Conservation (phyloP, 1,139 yeast genomes). For the Candida albicans region DNA sequence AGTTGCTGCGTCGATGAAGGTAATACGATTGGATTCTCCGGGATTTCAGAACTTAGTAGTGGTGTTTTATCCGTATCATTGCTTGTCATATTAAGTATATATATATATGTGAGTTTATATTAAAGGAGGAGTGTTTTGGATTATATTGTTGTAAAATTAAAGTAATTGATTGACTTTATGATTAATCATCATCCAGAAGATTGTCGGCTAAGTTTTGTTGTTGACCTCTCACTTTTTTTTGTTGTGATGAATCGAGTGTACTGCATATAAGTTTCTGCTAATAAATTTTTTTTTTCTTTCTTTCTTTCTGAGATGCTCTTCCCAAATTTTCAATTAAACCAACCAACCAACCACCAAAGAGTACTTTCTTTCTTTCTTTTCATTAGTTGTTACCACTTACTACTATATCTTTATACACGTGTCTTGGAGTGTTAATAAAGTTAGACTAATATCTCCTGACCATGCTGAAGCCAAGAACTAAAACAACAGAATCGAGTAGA, state of each 20-base stretch:
- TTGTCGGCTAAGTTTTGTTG: neutral
- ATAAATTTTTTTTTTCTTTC: neutral
- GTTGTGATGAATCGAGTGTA: neutral
- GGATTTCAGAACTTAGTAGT: conserved; percentile 18
- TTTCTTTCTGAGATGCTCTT: conserved; percentile 4
- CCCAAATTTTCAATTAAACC: neutral
- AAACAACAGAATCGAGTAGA: conserved; percentile 55
- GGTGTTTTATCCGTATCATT: conserved; percentile 20
- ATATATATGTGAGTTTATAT: neutral
- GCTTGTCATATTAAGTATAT: conserved; percentile 3
- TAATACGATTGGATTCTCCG: conserved; percentile 32
- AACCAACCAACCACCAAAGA: no score
- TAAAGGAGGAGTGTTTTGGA: neutral
- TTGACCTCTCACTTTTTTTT: neutral
- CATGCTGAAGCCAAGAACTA: conserved; percentile 19
- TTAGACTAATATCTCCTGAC: neutral
- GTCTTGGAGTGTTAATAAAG: neutral
- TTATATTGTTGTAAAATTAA: neutral
- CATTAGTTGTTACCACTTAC: neutral
- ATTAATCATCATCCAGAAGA: neutral
- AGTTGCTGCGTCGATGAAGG: conserved; percentile 4
- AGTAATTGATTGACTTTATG: neutral
- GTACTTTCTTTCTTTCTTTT: neutral
- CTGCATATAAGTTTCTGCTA: neutral
- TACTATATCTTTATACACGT: neutral